Evolutionary conservation across 108 stramenopile species (phyloP).

Genomic region (Cyclostephanos tholiformis): DNA sequence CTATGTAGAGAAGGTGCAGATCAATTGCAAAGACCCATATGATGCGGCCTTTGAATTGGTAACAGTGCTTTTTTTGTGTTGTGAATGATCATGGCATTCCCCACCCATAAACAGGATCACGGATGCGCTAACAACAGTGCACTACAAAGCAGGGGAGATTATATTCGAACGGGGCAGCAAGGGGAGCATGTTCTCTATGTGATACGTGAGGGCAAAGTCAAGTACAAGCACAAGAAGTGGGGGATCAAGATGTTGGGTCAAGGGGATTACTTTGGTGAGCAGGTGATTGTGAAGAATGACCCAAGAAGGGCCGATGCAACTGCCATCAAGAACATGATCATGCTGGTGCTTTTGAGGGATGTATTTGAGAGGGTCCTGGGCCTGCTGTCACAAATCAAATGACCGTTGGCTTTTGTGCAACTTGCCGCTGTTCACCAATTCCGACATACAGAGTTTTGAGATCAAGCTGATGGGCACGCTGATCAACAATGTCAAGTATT

Average conservation of each 20-base stretch:
- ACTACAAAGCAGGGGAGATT: constrained; percentile 69
- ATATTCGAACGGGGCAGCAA: constrained; percentile 49
- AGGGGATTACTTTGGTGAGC: constrained; percentile 71
- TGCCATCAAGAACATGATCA: constrained; percentile 40
- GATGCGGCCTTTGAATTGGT: no score
- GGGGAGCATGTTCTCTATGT: constrained; percentile 76
- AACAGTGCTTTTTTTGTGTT: no score
- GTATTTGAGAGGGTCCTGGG: constrained; percentile 61
- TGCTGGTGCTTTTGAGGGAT: constrained; percentile 51
- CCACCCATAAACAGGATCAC: constrained; percentile 62
- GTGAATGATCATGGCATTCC: no score
- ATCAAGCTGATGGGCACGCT: constrained; percentile 58
- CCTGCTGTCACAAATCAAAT: constrained; percentile 47
- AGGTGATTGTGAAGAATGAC: constrained; percentile 53
- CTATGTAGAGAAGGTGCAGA: no score
- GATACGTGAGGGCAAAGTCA: constrained; percentile 70
- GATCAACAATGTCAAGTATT: constrained; percentile 54
- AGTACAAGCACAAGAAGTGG: constrained; percentile 43
- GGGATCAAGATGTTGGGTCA: constrained; percentile 48
- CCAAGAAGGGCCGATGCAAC: constrained; percentile 7
- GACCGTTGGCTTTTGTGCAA: constrained; percentile 57
- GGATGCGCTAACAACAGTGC: constrained; percentile 41
- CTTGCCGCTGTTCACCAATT: constrained; percentile 76
- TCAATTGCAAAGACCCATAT: no score
- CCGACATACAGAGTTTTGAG: constrained; percentile 63